Conservation (phyloP, 169 alveolate genomes). For the Plasmodium ovale region DNA sequence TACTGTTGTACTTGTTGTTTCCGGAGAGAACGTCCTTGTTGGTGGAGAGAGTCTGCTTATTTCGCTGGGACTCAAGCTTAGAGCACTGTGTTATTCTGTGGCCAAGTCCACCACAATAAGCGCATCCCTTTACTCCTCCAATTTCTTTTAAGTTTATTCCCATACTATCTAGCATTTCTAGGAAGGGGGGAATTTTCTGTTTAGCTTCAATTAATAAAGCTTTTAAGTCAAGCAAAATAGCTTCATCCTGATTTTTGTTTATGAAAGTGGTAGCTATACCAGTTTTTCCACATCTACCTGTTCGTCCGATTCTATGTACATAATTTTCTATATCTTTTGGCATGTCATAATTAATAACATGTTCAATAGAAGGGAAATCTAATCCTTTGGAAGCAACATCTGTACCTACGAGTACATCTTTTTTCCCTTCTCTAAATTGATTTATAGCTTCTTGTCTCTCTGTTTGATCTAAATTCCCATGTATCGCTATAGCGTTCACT, state of each 20-base stretch:
- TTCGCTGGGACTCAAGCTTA: slow-evolving; percentile 84
- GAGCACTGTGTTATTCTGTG: slow-evolving; percentile 94
- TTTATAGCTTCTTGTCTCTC: slow-evolving; percentile 90
- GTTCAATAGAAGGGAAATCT: slow-evolving; percentile 97
- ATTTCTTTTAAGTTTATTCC: slow-evolving; percentile 86
- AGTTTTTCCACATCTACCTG: slow-evolving; percentile 97
- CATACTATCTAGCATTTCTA: slow-evolving; percentile 88
- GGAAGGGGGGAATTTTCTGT: slow-evolving; percentile 91
- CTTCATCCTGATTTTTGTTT: slow-evolving; percentile 87
- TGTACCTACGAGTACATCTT: slow-evolving; percentile 93
- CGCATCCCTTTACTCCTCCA: slow-evolving; percentile 94
- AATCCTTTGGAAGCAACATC: slow-evolving; percentile 98
- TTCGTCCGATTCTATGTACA: slow-evolving; percentile 99
- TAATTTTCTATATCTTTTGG: slow-evolving; percentile 98
- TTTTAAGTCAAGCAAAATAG: slow-evolving; percentile 89
- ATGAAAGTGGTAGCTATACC: slow-evolving; percentile 97
- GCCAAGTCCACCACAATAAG: slow-evolving; percentile 94
- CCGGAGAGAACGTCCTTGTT: slow-evolving; percentile 52
- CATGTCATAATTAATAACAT: slow-evolving; percentile 98
- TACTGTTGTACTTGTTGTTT: slow-evolving; percentile 40
- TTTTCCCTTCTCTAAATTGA: slow-evolving; percentile 85
- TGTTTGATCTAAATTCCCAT: slow-evolving; percentile 93
- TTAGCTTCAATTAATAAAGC: slow-evolving; percentile 93
- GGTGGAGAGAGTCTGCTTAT: slow-evolving; percentile 37
- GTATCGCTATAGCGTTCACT: slow-evolving; percentile 92